Evolutionary conservation across 2,329 filamentous ascomycete genomes (phyloP).

Genomic region (Cryphonectria carpinicola): DNA sequence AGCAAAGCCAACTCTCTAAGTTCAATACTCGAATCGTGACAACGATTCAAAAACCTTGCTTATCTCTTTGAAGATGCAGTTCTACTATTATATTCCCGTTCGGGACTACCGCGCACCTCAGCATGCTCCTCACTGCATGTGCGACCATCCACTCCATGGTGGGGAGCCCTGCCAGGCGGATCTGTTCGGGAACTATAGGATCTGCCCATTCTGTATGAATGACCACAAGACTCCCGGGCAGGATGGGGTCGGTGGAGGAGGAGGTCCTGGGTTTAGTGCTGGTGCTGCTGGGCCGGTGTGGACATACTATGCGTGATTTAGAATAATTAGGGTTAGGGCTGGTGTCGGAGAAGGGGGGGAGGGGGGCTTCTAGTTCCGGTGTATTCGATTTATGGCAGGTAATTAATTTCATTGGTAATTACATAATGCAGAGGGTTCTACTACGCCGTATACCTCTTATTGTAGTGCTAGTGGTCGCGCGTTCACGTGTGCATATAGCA

Average conservation of each 20-base stretch:
- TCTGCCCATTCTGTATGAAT: background rate
- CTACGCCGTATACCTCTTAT: too few species aligned
- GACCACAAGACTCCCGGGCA: background rate
- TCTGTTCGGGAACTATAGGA: background rate
- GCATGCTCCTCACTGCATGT: background rate
- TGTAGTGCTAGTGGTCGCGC: too few species aligned
- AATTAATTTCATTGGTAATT: background rate
- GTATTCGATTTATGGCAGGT: background rate
- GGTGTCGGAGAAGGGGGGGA: background rate
- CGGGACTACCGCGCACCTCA: background rate
- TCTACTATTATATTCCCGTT: background rate
- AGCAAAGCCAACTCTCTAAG: background rate
- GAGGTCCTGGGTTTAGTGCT: background rate
- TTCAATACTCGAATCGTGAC: background rate
- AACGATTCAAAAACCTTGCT: background rate
- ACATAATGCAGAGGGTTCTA: background rate
- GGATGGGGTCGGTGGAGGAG: background rate
- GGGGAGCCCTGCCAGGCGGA: background rate
- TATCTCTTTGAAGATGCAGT: background rate
- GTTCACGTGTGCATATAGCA: background rate
- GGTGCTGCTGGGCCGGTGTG: background rate
- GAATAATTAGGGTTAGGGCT: background rate
- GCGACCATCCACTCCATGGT: background rate
- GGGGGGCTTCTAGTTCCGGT: background rate
- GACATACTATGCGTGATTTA: background rate